Evolutionary conservation across 192 early-diverging fungal genomes (phyloP), one percentile per base, ranked within the genome.

Genomic region (Phlyctochytrium planicorne): DNA sequence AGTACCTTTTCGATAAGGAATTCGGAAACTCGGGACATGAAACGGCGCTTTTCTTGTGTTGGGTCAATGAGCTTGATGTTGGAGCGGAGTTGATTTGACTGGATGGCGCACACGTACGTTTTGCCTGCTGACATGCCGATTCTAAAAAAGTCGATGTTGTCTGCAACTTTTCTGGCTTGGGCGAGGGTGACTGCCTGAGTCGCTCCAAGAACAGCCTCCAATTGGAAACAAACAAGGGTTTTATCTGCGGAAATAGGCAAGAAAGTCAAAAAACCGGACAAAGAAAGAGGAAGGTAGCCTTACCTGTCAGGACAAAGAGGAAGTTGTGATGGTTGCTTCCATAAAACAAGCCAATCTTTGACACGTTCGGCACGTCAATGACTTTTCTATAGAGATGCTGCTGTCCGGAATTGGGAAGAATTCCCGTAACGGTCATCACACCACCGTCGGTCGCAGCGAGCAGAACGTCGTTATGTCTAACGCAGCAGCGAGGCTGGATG

Each of bases 321-420:
- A 93, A 83, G 30, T 89, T 88, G 68, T 95, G 95, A 30, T 77
- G 82, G 50, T 95, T 88, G 69, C 87, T 88, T 59, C 94, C 93
- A 50, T 47, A 29, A 27, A 24, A 50, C 2, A 16, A 65, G 20
- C 25, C 40, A 3, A 24, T 27, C 24, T 23, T 23, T 47, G 81
- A 78, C 67, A 74, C 70, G 66, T 78, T 70, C 40, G 32, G 37
- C 63, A 53, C 52, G 27, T 25, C 16, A 16, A 80, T 72, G 52
- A 23, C 24, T 52, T n/a, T 50, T 10, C 27, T 14, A 20, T 20
- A n/a, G 2, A 92, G 75, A 65, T 89, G 96, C 24, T 96, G 72
- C 2, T 93, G 93, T 27, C 82, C 75, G 68, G 94, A 91, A 1
- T 93, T 90, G n/a, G n/a, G n/a, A n/a, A n/a, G n/a, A n/a, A n/a